Evolutionary conservation across 2,329 filamentous ascomycete species (phyloP), one percentile per base, ranked within the genome.

Genomic region (Colletotrichum cereale): DNA sequence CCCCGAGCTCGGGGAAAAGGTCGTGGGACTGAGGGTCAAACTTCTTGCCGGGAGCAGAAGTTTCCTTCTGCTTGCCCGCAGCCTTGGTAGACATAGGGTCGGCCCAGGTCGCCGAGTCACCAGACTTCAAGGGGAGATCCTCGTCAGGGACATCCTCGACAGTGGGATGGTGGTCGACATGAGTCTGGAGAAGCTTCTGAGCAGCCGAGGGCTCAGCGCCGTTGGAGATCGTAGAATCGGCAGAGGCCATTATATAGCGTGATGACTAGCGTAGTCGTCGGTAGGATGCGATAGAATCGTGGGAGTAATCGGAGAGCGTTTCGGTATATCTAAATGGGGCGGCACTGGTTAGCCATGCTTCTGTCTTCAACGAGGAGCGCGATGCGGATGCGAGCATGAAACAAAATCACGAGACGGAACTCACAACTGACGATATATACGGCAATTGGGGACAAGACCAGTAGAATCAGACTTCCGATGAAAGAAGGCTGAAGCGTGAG

Each of bases 21-120:
- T 98, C 95, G 79, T 97, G 93, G 24, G 94, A 97, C 78, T 93
- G 89, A 26, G 94, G 95, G 81, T 98, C 94, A 73, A 98, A 84
- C 63, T 86, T 77, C 53, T 83, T 82, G 40, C 82, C 73, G 53
- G 80, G 75, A 55, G 78, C 79, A 2, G 84, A 80, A 42, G 86
- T 81, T 67, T 88, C 86, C 80, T 91, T 91, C 79, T 92, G 90
- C 85, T 93, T 94, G 64, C 88, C 90, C 55, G 89, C 88, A 72
- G 89, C 87, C 82, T 92, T 93, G 62, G 89, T 83, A 72, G 89
- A 89, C 76, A 87, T 80, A 29, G 86, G 81, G 65, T 84, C 82
- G 65, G 81, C 82, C 82, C 84, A 85, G 57, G 84, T 83, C 66
- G 86, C 82, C 63, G 84, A 83, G 74, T 80, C 81, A 81, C 83